Conservation (phyloP, 2,329 filamentous ascomycete genomes). For the Colletotrichum melonis region DNA sequence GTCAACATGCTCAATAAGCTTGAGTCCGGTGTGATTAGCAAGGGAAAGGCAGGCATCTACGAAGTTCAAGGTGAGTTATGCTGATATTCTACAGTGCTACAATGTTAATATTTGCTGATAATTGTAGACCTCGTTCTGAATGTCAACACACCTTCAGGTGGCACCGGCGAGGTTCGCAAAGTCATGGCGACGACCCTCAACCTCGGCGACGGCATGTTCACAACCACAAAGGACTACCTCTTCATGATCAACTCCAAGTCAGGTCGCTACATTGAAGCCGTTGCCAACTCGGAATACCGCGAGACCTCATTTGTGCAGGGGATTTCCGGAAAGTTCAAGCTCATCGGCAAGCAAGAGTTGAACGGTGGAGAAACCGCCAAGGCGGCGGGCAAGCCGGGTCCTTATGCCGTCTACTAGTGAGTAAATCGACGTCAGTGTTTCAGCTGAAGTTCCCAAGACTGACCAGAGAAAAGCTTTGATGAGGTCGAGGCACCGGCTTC, state of each 20-base stretch:
- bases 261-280: background rate
- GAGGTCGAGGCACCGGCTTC: background rate
- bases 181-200: background rate
- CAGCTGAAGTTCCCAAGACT: background rate
- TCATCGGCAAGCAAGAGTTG: background rate
- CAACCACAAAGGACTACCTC: background rate
- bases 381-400: background rate
- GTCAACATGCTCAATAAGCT: conserved; percentile 3
- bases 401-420: conserved; percentile 1
- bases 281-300: background rate
- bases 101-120: background rate
- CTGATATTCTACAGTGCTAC: background rate
- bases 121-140: background rate
- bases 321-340: background rate
- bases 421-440: background rate
- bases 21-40: background rate
- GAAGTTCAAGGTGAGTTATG: background rate
- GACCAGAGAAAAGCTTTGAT: background rate
- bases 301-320: background rate
- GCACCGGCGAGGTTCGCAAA: background rate
- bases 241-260: conserved; percentile 5
- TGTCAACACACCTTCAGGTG: background rate
- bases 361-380: background rate
- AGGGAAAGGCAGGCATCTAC: background rate
- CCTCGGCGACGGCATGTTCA: background rate